These are phyloP conservation scores for Aspergillus bombycis DNA, from an alignment of 2,329 filamentous ascomycete species.

Conservation along the genomic window DNA sequence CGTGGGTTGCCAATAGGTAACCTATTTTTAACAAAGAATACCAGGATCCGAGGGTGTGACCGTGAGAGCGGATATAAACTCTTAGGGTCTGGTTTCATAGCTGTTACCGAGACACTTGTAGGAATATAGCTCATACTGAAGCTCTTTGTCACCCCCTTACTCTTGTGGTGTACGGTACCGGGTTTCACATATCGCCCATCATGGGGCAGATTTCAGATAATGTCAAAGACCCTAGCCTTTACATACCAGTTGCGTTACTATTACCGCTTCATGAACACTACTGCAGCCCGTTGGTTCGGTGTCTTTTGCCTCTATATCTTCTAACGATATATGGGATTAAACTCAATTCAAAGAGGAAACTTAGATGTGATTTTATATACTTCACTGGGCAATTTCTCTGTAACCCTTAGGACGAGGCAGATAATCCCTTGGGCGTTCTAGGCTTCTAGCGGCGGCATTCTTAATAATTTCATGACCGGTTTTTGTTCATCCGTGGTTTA, in stretches of 20 bases:
- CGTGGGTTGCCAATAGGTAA: too few species aligned
- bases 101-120: too few species aligned
- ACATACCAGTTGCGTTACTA: too few species aligned
- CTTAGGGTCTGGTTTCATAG: not conserved
- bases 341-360: too few species aligned
- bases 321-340: too few species aligned
- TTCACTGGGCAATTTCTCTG: too few species aligned
- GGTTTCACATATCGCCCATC: not conserved
- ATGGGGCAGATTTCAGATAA: not conserved
- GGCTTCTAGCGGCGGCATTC: not conserved
- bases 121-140: not conserved
- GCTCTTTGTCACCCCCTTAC: not conserved
- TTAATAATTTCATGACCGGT: not conserved
- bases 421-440: not conserved
- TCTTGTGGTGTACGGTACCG: not conserved
- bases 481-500: not conserved
- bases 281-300: too few species aligned
- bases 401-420: not conserved
- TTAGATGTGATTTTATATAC: too few species aligned
- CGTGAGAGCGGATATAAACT: not conserved
- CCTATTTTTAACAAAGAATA: too few species aligned
- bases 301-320: too few species aligned
- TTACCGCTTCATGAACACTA: too few species aligned
- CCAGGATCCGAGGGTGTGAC: not conserved
- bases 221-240: too few species aligned